These are phyloP conservation scores for Tetrapisispora namnaoensis DNA, from an alignment of 805 yeast species.

Conservation along the genomic window DNA sequence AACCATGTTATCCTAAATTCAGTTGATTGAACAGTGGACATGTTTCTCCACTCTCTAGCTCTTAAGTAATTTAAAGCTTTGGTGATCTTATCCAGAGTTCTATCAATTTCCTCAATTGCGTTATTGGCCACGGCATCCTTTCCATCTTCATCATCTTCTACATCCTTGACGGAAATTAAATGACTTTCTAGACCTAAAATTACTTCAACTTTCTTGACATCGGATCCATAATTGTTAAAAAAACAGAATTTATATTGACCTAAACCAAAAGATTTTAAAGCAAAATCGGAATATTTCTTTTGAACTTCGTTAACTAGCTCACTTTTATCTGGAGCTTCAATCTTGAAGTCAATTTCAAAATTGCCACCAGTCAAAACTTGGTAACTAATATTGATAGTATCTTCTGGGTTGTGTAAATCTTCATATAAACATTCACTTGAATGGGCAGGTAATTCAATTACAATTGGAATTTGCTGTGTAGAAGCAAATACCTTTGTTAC, in stretches of 20 bases:
- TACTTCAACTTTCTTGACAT: conserved; percentile 54
- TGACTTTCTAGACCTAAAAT: conserved; percentile 43
- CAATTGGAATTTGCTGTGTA: conserved; percentile 29
- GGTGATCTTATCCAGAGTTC: conserved; percentile 47
- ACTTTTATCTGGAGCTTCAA: conserved; percentile 45
- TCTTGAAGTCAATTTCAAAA: conserved; percentile 55
- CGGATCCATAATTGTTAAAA: conserved; percentile 53
- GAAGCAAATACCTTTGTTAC: conserved; percentile 11
- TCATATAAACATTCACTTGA: conserved; percentile 37
- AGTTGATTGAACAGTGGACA: conserved; percentile 78
- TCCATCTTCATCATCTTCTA: conserved; percentile 29
- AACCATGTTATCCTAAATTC: conserved; percentile 70
- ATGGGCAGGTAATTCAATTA: conserved; percentile 32
- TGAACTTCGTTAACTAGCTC: conserved; percentile 41
- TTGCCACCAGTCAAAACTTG: conserved; percentile 59
- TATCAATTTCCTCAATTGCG: conserved; percentile 48
- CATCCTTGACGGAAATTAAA: conserved; percentile 20
- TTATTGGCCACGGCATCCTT: conserved; percentile 45
- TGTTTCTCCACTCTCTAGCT: conserved; percentile 95
- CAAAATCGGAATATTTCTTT: conserved; percentile 55
- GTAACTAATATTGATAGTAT: conserved; percentile 33
- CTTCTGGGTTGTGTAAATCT: conserved; percentile 30
- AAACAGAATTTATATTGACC: conserved; percentile 64
- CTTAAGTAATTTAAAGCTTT: conserved; percentile 74
- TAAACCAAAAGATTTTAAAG: conserved; percentile 44